Evolutionary conservation across 768 basidiomycete genomes (phyloP).

Genomic region (Lactarius deliciosus): DNA sequence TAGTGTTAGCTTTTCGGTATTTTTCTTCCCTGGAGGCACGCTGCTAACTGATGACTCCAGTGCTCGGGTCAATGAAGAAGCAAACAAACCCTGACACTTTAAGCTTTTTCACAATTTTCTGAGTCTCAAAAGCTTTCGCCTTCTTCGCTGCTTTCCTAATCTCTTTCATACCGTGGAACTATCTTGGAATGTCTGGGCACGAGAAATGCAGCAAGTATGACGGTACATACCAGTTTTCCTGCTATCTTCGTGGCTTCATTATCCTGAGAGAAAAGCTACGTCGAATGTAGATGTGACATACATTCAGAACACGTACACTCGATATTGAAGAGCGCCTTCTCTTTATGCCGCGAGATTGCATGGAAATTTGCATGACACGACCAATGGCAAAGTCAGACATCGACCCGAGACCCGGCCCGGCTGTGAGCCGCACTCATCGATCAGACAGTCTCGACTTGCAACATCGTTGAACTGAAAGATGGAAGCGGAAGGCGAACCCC

Average conservation of each 20-base stretch:
- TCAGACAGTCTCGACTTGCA: background rate
- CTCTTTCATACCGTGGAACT: constrained; percentile 78
- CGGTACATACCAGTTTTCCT: constrained; percentile 24
- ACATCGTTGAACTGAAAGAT: constrained; percentile 18
- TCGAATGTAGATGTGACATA: background rate
- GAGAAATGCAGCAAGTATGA: background rate
- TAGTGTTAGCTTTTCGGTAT: constrained; percentile 45
- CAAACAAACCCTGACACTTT: constrained; percentile 61
- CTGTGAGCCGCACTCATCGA: background rate
- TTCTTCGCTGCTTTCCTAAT: constrained; percentile 77
- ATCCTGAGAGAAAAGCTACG: constrained; percentile 10
- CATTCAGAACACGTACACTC: constrained; percentile 2
- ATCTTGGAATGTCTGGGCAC: constrained; percentile 13
- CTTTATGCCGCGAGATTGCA: constrained; percentile 17
- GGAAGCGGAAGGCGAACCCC: constrained; percentile 46
- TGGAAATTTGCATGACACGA: constrained; percentile 5
- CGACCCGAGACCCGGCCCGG: background rate
- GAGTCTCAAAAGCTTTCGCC: constrained; percentile 76
- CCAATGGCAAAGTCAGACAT: background rate
- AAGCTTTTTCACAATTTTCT: constrained; percentile 79
- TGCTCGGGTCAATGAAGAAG: background rate
- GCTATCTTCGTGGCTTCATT: constrained; percentile 3
- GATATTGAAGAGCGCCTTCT: constrained; percentile 12
- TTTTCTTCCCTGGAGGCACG: constrained; percentile 41
- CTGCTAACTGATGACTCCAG: constrained; percentile 18